phyloP scores from a whole-genome alignment of 257 asterid genomes.

The Capsicum chinense region DNA sequence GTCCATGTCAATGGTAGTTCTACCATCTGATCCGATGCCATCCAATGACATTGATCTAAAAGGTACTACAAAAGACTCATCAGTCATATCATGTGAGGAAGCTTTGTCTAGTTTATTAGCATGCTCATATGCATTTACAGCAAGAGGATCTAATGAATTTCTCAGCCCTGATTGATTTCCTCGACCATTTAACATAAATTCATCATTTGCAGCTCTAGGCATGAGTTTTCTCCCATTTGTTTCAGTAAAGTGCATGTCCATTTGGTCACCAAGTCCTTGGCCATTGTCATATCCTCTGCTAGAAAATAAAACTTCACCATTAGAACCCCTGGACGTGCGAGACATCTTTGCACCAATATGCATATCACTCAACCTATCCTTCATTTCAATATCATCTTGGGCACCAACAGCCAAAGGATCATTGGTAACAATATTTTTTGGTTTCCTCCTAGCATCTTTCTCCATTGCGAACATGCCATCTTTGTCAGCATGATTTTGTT shows the following conservation, averaged over 20 bases:
- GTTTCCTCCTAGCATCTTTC: constrained; percentile 57
- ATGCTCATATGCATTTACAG: constrained; percentile 51
- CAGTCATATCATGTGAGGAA: constrained; percentile 56
- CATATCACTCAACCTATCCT: constrained; percentile 48
- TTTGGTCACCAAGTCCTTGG: constrained; percentile 43
- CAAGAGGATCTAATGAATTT: constrained; percentile 59
- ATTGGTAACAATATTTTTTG: constrained; percentile 41
- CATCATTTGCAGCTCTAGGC: constrained; percentile 57
- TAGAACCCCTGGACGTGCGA: constrained; percentile 49
- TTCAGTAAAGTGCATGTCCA: constrained; percentile 59
- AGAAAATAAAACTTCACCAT: constrained; percentile 54
- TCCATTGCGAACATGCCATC: constrained; percentile 62
- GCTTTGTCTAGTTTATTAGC: constrained; percentile 48
- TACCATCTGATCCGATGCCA: constrained; percentile 55
- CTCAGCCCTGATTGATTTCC: constrained; percentile 47
- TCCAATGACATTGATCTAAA: constrained; percentile 73
- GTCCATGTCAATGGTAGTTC: constrained; percentile 69
- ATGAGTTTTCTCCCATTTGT: constrained; percentile 59
- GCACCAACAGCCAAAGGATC: constrained; percentile 63
- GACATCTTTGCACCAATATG: constrained; percentile 44
- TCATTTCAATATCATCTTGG: constrained; percentile 47
- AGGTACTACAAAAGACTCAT: constrained; percentile 79
- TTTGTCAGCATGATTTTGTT: constrained; percentile 52
- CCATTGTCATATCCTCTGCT: constrained; percentile 44
- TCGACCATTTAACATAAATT: constrained; percentile 58